A percentile compares a stretch with the other conserved stretches of the same genome.
Evolutionary conservation across 129 eudicot genomes (phyloP).

Genomic region (Escallonia rubra): DNA sequence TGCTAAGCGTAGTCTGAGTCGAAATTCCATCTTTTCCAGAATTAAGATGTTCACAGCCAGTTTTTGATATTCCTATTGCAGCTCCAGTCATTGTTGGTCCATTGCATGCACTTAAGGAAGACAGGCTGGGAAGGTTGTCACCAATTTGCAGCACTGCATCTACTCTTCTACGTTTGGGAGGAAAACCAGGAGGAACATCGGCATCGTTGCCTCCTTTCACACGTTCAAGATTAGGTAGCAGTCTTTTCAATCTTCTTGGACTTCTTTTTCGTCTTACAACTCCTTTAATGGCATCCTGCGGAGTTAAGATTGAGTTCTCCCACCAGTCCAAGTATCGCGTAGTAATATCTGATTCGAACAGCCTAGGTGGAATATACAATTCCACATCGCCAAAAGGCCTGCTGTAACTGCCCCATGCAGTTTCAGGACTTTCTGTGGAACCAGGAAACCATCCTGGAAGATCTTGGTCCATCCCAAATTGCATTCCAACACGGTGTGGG

Average conservation of each 20-base stretch:
- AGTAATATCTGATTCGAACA: conserved; percentile 15
- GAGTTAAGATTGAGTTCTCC: conserved; percentile 8
- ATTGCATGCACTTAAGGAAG: not conserved
- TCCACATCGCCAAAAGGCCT: conserved; percentile 9
- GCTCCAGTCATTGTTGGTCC: no score
- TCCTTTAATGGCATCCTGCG: not conserved
- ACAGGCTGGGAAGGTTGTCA: not conserved
- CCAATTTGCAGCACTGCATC: no score
- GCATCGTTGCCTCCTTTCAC: not conserved
- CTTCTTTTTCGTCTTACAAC: conserved; percentile 3
- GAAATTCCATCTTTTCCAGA: no score
- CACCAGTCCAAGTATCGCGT: conserved; percentile 23
- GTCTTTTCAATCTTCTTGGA: not conserved
- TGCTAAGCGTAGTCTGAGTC: no score
- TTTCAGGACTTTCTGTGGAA: not conserved
- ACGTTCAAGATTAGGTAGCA: not conserved
- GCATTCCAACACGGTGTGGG: conserved; percentile 30
- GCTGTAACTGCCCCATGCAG: conserved; percentile 10
- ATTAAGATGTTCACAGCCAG: no score
- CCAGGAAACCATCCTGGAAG: conserved; percentile 8
- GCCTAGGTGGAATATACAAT: conserved; percentile 18
- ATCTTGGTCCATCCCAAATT: conserved; percentile 25
- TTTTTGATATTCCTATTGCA: no score
- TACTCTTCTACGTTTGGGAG: not conserved
- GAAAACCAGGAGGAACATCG: conserved; percentile 15